Base-by-base conservation (phyloP, 768 basidiomycete species). In the Cystobasidiopsis lactophilus region DNA sequence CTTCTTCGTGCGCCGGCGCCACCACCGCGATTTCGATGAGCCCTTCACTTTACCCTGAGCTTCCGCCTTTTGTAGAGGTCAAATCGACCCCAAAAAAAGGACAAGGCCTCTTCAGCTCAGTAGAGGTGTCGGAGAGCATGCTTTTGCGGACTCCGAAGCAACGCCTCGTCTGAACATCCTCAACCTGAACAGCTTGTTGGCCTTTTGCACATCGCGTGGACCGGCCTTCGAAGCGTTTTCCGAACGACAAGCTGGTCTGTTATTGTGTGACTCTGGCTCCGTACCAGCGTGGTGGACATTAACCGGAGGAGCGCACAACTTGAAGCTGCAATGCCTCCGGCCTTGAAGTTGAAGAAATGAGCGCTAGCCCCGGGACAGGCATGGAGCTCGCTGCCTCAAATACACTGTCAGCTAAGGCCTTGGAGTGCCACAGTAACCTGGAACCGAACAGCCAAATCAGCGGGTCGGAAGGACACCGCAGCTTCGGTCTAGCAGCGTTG, bases 241-340 rank as follows among this genome's bases (percentile, higher is more conserved):
- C 79, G 0, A 71, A 69, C 4, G 95, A 91, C 64, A 74, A 73
- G 46, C 66, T 69, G 0, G 62, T 83, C 1, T 72, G 75, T 61
- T 96, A 95, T 60, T 95, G 91, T 63, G 73, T 78, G 51, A 57
- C 69, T 16, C 83, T 29, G 30, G 13, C 21, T n/a, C 64, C 63
- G 35, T 86, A 83, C 60, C 83, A 85, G 68, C 76, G 67, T 37
- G 63, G 65, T n/a, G n/a, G 27, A 84, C 85, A 58, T 86, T 85
- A 23, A 33, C 21, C 33, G 55, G 53, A 86, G 21, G 61, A 0
- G 33, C 73, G 2, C 89, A 93, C 65, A n/a, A n/a, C n/a, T n/a
- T n/a, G n/a, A 82, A 79, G 65, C 64, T 66, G 1, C 89, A 95
- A 71, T 95, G 91, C 61, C 53, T n/a, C n/a, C n/a, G n/a, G n/a